Percentiles rank a stretch among this genome's conserved stretches.
Evolutionary conservation across 345 rosid species (phyloP).

Genomic region (Linum trigynum): DNA sequence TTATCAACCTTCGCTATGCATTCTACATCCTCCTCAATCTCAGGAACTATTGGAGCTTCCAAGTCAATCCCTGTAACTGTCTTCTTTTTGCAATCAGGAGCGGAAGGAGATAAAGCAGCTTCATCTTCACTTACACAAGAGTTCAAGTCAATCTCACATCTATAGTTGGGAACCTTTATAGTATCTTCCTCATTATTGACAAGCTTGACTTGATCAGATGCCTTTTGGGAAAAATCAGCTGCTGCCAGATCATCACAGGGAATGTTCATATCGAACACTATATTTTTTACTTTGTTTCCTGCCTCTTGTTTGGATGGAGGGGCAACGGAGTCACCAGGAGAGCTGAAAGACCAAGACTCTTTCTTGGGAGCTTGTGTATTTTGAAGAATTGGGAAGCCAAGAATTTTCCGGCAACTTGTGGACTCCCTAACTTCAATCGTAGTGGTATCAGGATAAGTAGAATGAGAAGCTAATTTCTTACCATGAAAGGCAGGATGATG

Average conservation of each 20-base stretch:
- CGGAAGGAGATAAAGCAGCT: slow-evolving; percentile 16
- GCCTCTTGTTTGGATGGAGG: slow-evolving; percentile 12
- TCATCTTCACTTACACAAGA: slow-evolving; percentile 33
- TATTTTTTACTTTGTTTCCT: slow-evolving; percentile 25
- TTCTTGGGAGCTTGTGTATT: slow-evolving; percentile 25
- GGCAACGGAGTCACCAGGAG: slow-evolving; percentile 7
- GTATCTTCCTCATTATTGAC: slow-evolving; percentile 31
- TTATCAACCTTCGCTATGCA: slow-evolving; percentile 18
- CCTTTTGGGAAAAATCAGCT: slow-evolving; percentile 28
- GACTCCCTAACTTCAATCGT: slow-evolving; percentile 24
- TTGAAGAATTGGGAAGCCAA: slow-evolving; percentile 30
- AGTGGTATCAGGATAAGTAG: slow-evolving; percentile 25
- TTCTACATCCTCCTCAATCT: slow-evolving; percentile 17
- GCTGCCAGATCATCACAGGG: slow-evolving; percentile 46
- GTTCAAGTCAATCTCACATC: slow-evolving; percentile 55
- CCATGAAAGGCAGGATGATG: slow-evolving; percentile 24
- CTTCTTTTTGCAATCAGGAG: slow-evolving; percentile 27
- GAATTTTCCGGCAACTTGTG: slow-evolving; percentile 27
- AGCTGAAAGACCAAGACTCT: slow-evolving; percentile 17
- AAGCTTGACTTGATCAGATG: slow-evolving; percentile 24
- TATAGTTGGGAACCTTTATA: slow-evolving; percentile 20
- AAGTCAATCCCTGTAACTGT: slow-evolving; percentile 39
- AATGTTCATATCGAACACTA: slow-evolving; percentile 62
- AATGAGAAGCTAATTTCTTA: slow-evolving; percentile 32
- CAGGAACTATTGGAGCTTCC: slow-evolving; percentile 41